phyloP scores from a whole-genome alignment of 169 alveolate species.

The Eimeria acervulina region DNA sequence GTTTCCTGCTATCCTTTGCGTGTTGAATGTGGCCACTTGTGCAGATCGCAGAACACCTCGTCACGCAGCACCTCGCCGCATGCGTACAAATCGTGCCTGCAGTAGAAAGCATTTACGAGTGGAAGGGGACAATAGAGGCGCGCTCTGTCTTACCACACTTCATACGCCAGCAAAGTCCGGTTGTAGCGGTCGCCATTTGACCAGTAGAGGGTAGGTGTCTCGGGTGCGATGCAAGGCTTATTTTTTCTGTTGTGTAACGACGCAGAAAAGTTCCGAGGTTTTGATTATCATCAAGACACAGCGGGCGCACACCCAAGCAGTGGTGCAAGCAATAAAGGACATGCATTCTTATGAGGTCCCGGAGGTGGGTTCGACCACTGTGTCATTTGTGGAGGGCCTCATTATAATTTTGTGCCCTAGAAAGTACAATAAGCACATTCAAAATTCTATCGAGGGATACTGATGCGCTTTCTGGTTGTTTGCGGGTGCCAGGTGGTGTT shows the following conservation, averaged over 20 bases:
- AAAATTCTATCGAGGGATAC: background rate
- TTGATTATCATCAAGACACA: slow-evolving; percentile 81
- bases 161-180: background rate
- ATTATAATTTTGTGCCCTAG: background rate
- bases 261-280: slow-evolving; percentile 74
- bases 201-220: background rate
- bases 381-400: background rate
- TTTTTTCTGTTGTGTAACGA: slow-evolving; percentile 1
- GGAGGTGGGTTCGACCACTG: slow-evolving; percentile 51
- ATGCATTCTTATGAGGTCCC: slow-evolving; percentile 83
- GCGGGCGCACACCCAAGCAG: slow-evolving; percentile 31
- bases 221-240: background rate
- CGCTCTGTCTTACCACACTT: background rate
- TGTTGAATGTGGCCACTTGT: background rate
- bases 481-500: slow-evolving; percentile 75
- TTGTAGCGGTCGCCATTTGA: background rate
- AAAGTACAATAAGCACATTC: background rate
- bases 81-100: slow-evolving; percentile 84
- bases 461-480: background rate
- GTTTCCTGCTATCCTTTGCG: background rate
- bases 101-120: slow-evolving; percentile 76
- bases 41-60: slow-evolving; percentile 81
- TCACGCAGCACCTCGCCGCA: slow-evolving; percentile 74
- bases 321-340: slow-evolving; percentile 59
- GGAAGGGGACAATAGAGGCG: slow-evolving; percentile 82